Evolutionary conservation across 179 eudicot genomes (phyloP).

Genomic region (Pouteria campechiana): DNA sequence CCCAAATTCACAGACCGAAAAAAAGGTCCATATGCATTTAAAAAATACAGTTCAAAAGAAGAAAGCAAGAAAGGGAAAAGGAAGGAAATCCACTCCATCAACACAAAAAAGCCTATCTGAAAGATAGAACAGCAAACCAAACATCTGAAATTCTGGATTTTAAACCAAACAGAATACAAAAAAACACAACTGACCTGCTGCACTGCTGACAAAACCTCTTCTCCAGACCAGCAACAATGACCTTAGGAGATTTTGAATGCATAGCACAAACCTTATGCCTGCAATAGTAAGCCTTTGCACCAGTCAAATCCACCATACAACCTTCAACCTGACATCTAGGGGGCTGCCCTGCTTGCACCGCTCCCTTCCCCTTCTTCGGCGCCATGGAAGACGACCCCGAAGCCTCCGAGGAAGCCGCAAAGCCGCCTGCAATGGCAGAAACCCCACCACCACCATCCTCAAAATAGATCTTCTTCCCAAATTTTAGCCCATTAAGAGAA

Average conservation of each 20-base stretch:
- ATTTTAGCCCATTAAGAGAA: constrained; percentile 54
- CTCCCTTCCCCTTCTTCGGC: constrained; percentile 42
- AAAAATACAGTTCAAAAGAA: background rate
- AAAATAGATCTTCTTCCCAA: constrained; percentile 87
- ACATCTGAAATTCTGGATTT: no score
- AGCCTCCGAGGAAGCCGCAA: background rate
- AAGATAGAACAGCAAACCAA: background rate
- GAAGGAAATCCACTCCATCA: background rate
- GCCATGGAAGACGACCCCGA: constrained; percentile 11
- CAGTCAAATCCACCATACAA: constrained; percentile 79
- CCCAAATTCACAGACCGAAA: no score
- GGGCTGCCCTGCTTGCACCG: constrained; percentile 35
- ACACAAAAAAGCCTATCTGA: background rate
- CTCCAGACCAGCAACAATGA: constrained; percentile 61
- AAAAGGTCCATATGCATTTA: background rate
- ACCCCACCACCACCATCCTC: constrained; percentile 44
- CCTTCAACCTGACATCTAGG: constrained; percentile 95
- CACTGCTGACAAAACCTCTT: constrained; percentile 99
- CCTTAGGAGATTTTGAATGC: constrained; percentile 69
- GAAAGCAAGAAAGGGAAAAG: background rate
- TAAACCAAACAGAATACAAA: background rate
- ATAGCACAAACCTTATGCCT: constrained; percentile 87
- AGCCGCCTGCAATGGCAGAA: constrained; percentile 17
- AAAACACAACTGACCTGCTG: constrained; percentile 45
- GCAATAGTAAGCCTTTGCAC: constrained; percentile 76